phyloP scores from a whole-genome alignment of 495 filamentous ascomycete species.

The Lineolata rhizophorae region DNA sequence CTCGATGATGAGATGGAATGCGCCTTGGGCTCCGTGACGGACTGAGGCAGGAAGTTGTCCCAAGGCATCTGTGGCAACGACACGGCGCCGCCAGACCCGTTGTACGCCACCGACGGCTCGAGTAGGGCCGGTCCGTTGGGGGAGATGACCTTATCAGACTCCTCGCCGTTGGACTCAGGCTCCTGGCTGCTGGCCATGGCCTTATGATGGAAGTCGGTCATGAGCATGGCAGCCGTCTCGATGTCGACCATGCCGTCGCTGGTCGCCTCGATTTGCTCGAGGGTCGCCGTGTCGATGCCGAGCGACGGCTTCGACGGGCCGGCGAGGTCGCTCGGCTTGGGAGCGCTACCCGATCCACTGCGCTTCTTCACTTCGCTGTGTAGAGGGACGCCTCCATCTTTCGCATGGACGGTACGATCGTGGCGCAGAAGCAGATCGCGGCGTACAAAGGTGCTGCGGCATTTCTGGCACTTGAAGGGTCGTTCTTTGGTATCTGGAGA shows the following conservation, averaged over 20 bases:
- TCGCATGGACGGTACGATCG: slow-evolving; percentile 95
- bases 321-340: slow-evolving; percentile 38
- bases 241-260: slow-evolving; percentile 91
- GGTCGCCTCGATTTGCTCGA: slow-evolving; percentile 89
- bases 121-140: slow-evolving; percentile 27
- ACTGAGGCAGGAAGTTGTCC: slow-evolving; percentile 55
- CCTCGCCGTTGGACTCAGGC: slow-evolving; percentile 38
- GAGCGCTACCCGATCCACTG: slow-evolving; percentile 45
- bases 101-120: slow-evolving; percentile 27
- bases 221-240: slow-evolving; percentile 96
- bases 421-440: slow-evolving; percentile 90
- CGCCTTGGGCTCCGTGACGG: slow-evolving; percentile 28
- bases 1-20: slow-evolving; percentile 21
- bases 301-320: slow-evolving; percentile 57
- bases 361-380: slow-evolving; percentile 88
- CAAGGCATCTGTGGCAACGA: slow-evolving; percentile 75
- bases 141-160: slow-evolving; percentile 50
- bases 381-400: slow-evolving; percentile 89
- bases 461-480: slow-evolving; percentile 96
- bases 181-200: slow-evolving; percentile 54
- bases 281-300: slow-evolving; percentile 63
- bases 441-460: slow-evolving; percentile 93
- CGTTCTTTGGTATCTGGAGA: slow-evolving; percentile 75
- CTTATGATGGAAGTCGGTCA: slow-evolving; percentile 96
- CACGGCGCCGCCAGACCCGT: slow-evolving; percentile 40